Base-by-base conservation (phyloP, 139 green algal species). In the Picochlorum costavermella region DNA sequence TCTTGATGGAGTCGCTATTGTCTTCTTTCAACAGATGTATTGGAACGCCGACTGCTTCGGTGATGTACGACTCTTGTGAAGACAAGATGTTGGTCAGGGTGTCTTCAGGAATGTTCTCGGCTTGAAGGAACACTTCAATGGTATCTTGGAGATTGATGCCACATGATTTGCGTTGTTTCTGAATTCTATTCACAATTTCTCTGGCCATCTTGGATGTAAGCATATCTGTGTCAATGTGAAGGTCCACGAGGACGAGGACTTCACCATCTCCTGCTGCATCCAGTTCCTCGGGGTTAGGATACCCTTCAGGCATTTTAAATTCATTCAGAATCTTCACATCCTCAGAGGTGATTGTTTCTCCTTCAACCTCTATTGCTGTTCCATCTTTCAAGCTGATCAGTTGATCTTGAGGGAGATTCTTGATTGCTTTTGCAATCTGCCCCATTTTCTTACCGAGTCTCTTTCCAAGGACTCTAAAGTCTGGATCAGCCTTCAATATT, bases 111-210 rank as follows among this genome's bases (percentile, higher is more conserved):
- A 14, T 16, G 0, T 50, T 45, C 33, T 56, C 10, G 10, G 49
- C 12, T 13, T 50, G n/a, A 31, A 85, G 79, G 62, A 78, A 91
- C 2, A 92, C 60, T 30, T 88, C 82, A 46, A 95, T 82, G 11
- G 63, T 25, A 67, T 96, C 88, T 3, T 71, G 78, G 0, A 77
- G 69, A 17, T 72, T 70, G 63, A 96, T 71, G 10, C 88, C 90
- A 3, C 84, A 82, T 45, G 84, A 82, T 79, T 98, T 98, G 12
- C 92, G 76, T 49, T 97, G 75, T 72, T 96, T 95, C 81, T 98
- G 92, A 64, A 95, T 88, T 37, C 92, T 79, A 81, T 96, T 98
- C 51, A 97, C 86, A 28, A 97, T 64, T 82, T 98, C 92, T 9
- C 93, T 75, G 13, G 90, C 93, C 12, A 87, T 50, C 13, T 91